A percentile compares a stretch with the other conserved stretches of the same genome.
phyloP scores from a whole-genome alignment of 2,329 filamentous ascomycete genomes.

The Calcarisporium arbuscula region DNA sequence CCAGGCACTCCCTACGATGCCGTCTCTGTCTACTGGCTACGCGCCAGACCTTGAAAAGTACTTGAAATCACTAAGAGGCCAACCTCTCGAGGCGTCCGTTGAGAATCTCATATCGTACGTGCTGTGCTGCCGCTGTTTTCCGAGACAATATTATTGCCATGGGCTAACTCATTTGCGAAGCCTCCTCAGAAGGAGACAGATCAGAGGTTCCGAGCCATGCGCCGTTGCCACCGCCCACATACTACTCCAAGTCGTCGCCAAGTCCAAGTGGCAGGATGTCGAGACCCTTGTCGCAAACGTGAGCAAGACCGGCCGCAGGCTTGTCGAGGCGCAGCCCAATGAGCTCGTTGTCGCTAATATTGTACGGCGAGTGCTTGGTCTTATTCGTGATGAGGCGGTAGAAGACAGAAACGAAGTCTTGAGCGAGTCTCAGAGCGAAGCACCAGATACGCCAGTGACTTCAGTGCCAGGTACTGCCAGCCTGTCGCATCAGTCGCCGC shows the following conservation, averaged over 20 bases:
- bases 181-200: slow-evolving; percentile 84
- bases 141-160: not conserved
- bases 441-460: slow-evolving; percentile 32
- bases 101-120: slow-evolving; percentile 77
- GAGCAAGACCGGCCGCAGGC: slow-evolving; percentile 66
- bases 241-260: slow-evolving; percentile 78
- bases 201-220: slow-evolving; percentile 79
- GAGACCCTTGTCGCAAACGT: slow-evolving; percentile 74
- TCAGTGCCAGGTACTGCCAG: slow-evolving; percentile 22
- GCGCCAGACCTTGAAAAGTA: slow-evolving; percentile 74
- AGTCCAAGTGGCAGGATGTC: slow-evolving; percentile 71
- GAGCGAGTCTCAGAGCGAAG: slow-evolving; percentile 54
- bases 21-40: slow-evolving; percentile 27
- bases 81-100: slow-evolving; percentile 72
- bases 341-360: slow-evolving; percentile 95
- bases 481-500: slow-evolving; percentile 22
- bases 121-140: too few species aligned
- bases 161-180: too few species aligned
- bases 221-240: slow-evolving; percentile 88
- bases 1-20: slow-evolving; percentile 23
- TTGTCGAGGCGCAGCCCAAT: slow-evolving; percentile 78
- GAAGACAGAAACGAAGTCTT: slow-evolving; percentile 63
- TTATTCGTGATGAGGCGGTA: slow-evolving; percentile 86
- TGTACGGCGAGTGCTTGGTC: slow-evolving; percentile 77
- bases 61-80: slow-evolving; percentile 70